Percentiles rank a stretch among this genome's conserved stretches.
These are phyloP conservation scores for Colletotrichum sp. DNA, from an alignment of 2,329 filamentous ascomycete genomes.

Conservation along the genomic window DNA sequence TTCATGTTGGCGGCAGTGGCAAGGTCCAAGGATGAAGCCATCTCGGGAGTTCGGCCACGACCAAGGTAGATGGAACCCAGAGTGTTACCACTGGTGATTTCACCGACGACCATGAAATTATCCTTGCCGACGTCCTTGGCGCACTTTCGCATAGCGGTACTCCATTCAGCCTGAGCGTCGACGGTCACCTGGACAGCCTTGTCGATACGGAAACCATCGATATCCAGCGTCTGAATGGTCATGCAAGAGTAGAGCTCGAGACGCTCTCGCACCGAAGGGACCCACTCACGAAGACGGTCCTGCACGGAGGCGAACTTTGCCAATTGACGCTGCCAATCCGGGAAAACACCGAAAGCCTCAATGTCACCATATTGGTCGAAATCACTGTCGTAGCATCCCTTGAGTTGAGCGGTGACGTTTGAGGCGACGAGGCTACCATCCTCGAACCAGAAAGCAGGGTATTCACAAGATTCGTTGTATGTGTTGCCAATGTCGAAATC, in stretches of 20 bases:
- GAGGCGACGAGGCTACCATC: slow-evolving; percentile 54
- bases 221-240: slow-evolving; percentile 65
- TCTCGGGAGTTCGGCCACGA: slow-evolving; percentile 54
- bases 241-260: slow-evolving; percentile 68
- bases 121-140: slow-evolving; percentile 61
- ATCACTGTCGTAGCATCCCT: slow-evolving; percentile 66
- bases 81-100: slow-evolving; percentile 67
- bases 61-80: slow-evolving; percentile 67
- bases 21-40: slow-evolving; percentile 18
- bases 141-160: slow-evolving; percentile 60
- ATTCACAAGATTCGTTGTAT: slow-evolving; percentile 58
- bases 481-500: slow-evolving; percentile 62
- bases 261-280: slow-evolving; percentile 60
- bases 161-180: slow-evolving; percentile 64
- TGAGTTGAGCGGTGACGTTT: slow-evolving; percentile 49
- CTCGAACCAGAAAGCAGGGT: slow-evolving; percentile 67
- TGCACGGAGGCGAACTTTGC: slow-evolving; percentile 72
- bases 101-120: slow-evolving; percentile 69
- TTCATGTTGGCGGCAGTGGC: slow-evolving; percentile 22
- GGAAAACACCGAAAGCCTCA: slow-evolving; percentile 66
- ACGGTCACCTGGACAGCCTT: slow-evolving; percentile 69
- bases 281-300: slow-evolving; percentile 70
- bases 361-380: slow-evolving; percentile 70
- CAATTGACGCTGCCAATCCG: slow-evolving; percentile 68
- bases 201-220: slow-evolving; percentile 71